Evolutionary conservation across 768 basidiomycete genomes (phyloP), one percentile per base, ranked within the genome.

Genomic region (Filobasidium floriforme): DNA sequence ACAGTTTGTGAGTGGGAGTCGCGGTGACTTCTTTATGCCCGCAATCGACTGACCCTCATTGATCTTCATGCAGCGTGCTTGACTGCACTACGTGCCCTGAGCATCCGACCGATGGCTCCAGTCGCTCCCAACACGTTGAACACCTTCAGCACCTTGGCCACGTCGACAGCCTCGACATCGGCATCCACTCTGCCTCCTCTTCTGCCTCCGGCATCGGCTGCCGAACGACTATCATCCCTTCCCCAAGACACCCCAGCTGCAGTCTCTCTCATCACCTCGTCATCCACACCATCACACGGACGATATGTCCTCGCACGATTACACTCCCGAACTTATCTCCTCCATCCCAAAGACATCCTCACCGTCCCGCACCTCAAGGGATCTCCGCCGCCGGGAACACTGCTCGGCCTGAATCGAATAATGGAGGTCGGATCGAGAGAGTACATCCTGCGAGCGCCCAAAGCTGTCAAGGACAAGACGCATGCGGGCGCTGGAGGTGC

Each of bases 341-440:
- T 99, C 26, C 85, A 94, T 10, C 88, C 92, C 15, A 85, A 87
- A 76, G 96, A 99, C 81, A 79, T 93, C 72, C 86, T 99, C 75
- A 98, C 96, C 65, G 86, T 99, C 1, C 93, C 94, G 5, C 88
- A 87, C 62, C 85, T 99, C 59, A 89, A 88, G 73, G 87, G 89
- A 75, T 86, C 88, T 1, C 71, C 72, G 28, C 37, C 70, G 22
- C 89, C 96, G 62, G 96, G 96, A 28, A 89, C 94, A 73, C 82
- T 88, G 54, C 83, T 98, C 63, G 80, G 83, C 7, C 85, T 99
- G 60, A 87, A 89, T 70, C 83, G 92, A 71, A 88, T 99, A 66
- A 87, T 93, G 75, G 94, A 98, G 79, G 84, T 98, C 60, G 96
- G 96, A 70, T 93, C 92, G 60, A 86, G 93, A 71, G 92, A 97